These are phyloP conservation scores for Podila epicladia DNA, from an alignment of 192 early-diverging fungal genomes.

Conservation along the genomic window DNA sequence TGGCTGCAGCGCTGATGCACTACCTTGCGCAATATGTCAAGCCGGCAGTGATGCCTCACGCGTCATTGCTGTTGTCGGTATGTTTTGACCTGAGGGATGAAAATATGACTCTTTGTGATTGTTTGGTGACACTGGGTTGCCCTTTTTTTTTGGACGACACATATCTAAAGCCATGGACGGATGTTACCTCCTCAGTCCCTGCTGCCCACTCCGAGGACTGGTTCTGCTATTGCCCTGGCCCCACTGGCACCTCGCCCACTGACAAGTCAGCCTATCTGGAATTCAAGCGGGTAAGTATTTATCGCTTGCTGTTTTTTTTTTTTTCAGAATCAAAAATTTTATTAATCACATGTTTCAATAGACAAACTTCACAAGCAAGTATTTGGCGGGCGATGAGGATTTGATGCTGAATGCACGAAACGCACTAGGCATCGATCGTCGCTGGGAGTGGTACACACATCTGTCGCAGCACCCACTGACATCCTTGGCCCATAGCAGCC, in stretches of 20 bases:
- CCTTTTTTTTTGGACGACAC: background rate
- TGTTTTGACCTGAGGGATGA: background rate
- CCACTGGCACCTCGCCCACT: conserved; percentile 14
- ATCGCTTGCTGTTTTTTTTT: background rate
- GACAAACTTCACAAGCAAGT: conserved; percentile 22
- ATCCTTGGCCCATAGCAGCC: conserved; percentile 20
- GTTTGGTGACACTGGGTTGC: too few relatives aligned
- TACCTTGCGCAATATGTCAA: conserved; percentile 34
- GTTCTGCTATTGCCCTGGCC: conserved; percentile 35
- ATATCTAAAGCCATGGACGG: conserved; percentile 16
- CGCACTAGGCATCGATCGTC: conserved; percentile 19
- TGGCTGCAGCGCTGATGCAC: conserved; percentile 58
- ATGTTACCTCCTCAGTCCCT: conserved; percentile 31
- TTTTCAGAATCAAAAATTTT: background rate
- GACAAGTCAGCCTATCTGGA: conserved; percentile 14
- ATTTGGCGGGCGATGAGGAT: conserved; percentile 17
- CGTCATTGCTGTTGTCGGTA: conserved; percentile 26
- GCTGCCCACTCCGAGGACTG: conserved; percentile 15
- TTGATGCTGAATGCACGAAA: conserved; percentile 28
- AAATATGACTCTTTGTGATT: too few relatives aligned
- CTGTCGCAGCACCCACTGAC: conserved; percentile 34
- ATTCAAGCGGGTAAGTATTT: conserved; percentile 5
- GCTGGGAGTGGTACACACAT: conserved; percentile 32
- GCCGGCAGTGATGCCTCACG: conserved; percentile 36
- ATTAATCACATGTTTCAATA: background rate